Evolutionary conservation across 2,329 filamentous ascomycete genomes (phyloP).

Genomic region (Epichloe sp.): DNA sequence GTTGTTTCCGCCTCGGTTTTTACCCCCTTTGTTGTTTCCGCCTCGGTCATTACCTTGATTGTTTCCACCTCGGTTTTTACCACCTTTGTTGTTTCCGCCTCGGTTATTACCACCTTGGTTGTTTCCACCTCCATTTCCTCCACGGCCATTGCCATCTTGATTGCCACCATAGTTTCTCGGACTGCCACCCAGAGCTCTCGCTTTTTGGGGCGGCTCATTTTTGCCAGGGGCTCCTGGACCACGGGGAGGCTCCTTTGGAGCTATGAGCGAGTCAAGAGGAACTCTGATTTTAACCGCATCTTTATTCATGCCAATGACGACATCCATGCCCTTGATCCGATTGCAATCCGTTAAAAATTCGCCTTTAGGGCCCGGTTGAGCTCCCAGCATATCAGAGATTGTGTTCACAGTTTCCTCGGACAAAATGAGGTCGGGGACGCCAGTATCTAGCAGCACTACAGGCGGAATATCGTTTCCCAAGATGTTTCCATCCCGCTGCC

Average conservation of each 20-base stretch:
- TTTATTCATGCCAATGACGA: constrained; percentile 2
- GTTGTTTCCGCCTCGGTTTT: no score
- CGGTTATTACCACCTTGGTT: no score
- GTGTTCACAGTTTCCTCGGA: neutral
- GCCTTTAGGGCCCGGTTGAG: neutral
- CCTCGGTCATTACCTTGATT: no score
- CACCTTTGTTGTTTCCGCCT: no score
- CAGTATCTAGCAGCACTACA: neutral
- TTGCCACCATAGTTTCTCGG: neutral
- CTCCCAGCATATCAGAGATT: neutral
- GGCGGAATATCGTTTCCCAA: neutral
- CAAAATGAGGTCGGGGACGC: neutral
- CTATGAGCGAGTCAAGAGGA: neutral
- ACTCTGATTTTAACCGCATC: constrained; percentile 1
- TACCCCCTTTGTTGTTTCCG: no score
- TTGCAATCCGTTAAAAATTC: neutral
- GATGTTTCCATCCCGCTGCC: neutral
- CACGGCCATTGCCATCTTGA: neutral
- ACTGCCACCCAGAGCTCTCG: neutral
- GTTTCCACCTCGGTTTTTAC: no score
- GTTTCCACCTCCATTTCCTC: neutral
- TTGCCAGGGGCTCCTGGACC: neutral
- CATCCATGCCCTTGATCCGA: neutral
- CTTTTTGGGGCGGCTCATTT: neutral
- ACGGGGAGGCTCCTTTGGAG: neutral